These are phyloP conservation scores for Paramecium biaurelia DNA, from an alignment of 73 alveolate genomes.

Conservation along the genomic window DNA sequence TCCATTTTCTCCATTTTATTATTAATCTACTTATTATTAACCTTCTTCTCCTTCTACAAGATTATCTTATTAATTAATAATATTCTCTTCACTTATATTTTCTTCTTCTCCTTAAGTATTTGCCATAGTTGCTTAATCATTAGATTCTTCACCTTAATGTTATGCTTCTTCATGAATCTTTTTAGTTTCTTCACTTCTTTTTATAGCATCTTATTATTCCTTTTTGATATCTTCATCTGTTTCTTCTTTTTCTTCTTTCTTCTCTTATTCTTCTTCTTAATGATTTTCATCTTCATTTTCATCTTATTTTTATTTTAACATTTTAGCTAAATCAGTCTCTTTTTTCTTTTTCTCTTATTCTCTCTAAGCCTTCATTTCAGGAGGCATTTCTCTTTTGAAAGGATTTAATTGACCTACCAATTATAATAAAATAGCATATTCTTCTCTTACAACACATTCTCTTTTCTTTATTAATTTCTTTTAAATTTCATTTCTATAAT, in stretches of 20 bases:
- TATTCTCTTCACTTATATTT: not conserved
- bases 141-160: not conserved
- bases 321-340: conserved; percentile 41
- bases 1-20: not conserved
- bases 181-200: conserved; percentile 22
- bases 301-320: not conserved
- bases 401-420: conserved; percentile 22
- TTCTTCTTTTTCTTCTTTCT: not conserved
- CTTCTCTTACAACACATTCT: conserved; percentile 12
- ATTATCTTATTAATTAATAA: not conserved
- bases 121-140: not conserved
- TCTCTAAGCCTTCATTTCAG: not conserved
- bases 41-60: not conserved
- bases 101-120: not conserved
- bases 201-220: not conserved
- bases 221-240: not conserved
- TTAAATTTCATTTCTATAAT: conserved; percentile 1
- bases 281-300: not conserved
- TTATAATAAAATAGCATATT: not conserved
- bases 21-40: not conserved
- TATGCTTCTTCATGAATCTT: not conserved
- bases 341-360: not conserved
- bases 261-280: not conserved
- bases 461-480: not conserved
- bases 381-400: conserved; percentile 17